Percentiles rank a stretch among this genome's conserved stretches.
These are phyloP conservation scores for Sporothrix curviconia DNA, from an alignment of 2,329 filamentous ascomycete species.

Conservation along the genomic window DNA sequence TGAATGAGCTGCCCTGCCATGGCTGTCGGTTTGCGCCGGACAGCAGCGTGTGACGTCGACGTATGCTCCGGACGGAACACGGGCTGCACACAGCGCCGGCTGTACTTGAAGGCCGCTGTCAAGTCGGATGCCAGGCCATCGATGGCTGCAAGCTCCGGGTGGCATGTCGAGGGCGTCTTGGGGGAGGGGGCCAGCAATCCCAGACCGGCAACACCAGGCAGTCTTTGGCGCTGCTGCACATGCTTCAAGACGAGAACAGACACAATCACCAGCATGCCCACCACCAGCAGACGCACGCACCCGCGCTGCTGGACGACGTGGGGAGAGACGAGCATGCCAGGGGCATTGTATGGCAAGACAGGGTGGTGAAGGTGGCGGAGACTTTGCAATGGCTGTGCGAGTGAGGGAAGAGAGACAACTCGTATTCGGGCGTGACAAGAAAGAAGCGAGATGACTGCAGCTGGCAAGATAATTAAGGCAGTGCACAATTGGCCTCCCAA, in stretches of 20 bases:
- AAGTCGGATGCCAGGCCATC: conserved; percentile 25
- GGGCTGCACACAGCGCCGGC: conserved; percentile 31
- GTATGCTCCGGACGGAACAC: neutral
- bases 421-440: neutral
- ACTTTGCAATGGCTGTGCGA: neutral
- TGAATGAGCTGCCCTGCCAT: neutral
- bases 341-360: neutral
- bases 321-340: neutral
- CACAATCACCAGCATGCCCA: neutral
- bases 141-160: conserved; percentile 18
- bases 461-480: too few relatives aligned
- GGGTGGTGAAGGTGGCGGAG: neutral
- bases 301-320: conserved; percentile 5
- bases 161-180: too few relatives aligned
- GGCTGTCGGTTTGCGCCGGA: neutral
- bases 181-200: too few relatives aligned
- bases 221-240: neutral
- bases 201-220: conserved; percentile 8
- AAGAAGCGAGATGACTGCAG: too few relatives aligned
- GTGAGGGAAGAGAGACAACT: too few relatives aligned
- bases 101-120: conserved; percentile 37
- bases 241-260: neutral
- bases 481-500: too few relatives aligned
- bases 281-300: conserved; percentile 6
- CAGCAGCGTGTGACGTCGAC: neutral